Percentiles rank a stretch among this genome's conserved stretches.
Evolutionary conservation across 176 grass and related monocot species (phyloP).

Genomic region (Otatea glauca): DNA sequence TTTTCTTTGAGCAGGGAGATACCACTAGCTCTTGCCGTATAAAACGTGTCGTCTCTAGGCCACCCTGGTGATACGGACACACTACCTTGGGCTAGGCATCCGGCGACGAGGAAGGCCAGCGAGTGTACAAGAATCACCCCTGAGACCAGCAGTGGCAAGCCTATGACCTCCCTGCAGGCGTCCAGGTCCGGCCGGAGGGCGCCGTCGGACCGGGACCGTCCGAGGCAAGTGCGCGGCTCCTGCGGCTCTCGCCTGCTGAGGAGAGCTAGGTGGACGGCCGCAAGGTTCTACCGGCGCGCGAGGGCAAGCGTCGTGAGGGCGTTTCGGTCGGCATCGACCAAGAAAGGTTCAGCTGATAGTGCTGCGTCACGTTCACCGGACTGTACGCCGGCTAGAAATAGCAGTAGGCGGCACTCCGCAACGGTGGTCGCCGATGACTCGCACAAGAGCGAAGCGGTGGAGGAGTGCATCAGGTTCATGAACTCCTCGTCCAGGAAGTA

Average conservation of each 20-base stretch:
- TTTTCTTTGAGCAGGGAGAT: slow-evolving; percentile 40
- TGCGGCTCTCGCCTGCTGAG: slow-evolving; percentile 62
- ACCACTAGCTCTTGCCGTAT: slow-evolving; percentile 40
- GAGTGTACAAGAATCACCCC: slow-evolving; percentile 63
- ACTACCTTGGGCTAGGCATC: slow-evolving; percentile 33
- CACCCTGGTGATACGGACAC: slow-evolving; percentile 24
- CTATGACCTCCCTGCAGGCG: slow-evolving; percentile 35
- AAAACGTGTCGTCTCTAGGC: slow-evolving; percentile 44
- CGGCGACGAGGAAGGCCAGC: slow-evolving; percentile 55
- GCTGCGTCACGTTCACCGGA: slow-evolving; percentile 51
- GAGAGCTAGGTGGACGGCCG: slow-evolving; percentile 57
- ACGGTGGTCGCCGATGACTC: slow-evolving; percentile 52
- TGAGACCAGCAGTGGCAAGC: slow-evolving; percentile 51
- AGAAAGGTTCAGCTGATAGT: slow-evolving; percentile 19
- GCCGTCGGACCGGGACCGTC: slow-evolving; percentile 17
- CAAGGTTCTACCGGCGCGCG: slow-evolving; percentile 59
- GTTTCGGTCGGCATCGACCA: slow-evolving; percentile 46
- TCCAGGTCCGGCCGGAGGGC: slow-evolving; percentile 40
- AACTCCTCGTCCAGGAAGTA: slow-evolving; percentile 96
- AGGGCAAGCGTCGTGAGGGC: slow-evolving; percentile 45
- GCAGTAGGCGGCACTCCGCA: slow-evolving; percentile 30
- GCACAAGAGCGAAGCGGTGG: slow-evolving; percentile 85
- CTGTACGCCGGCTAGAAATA: slow-evolving; percentile 61
- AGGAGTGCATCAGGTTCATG: slow-evolving; percentile 98
- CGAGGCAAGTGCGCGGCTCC: slow-evolving; percentile 12